Conservation (phyloP, 257 asterid species). For the Solanum dulcamara region DNA sequence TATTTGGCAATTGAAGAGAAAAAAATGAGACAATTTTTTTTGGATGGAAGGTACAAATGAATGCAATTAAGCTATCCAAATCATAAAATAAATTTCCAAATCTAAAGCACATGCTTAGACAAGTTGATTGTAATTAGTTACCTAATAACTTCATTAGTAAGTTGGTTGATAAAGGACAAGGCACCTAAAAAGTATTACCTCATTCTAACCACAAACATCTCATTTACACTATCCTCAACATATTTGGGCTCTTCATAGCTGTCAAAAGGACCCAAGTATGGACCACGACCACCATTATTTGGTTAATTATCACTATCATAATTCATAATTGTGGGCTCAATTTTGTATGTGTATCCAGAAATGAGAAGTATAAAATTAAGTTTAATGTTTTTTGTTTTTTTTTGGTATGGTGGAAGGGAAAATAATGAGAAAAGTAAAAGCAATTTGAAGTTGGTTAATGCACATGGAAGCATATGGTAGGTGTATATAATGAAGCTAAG, state of each 20-base stretch:
- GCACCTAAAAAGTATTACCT: neutral
- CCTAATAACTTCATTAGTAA: neutral
- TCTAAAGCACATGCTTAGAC: slow-evolving; percentile 8
- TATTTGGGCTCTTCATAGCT: slow-evolving; percentile 2
- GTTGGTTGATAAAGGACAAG: neutral
- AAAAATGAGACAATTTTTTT: neutral
- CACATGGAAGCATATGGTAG: slow-evolving; percentile 16
- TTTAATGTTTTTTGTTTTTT: neutral
- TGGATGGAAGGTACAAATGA: neutral
- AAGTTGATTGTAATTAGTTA: slow-evolving; percentile 7
- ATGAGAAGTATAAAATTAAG: neutral
- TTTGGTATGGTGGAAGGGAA: no score
- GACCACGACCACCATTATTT: slow-evolving; percentile 1
- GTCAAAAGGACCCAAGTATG: slow-evolving; percentile 3
- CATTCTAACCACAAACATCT: neutral
- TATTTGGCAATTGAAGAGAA: neutral
- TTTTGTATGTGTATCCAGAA: neutral
- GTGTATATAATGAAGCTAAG: neutral
- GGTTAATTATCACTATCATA: neutral
- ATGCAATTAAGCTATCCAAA: neutral
- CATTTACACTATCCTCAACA: neutral
- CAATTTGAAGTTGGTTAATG: neutral
- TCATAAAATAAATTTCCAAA: neutral
- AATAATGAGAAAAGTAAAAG: neutral
- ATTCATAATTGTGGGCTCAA: slow-evolving; percentile 2